Conservation (phyloP, 306 rosid genomes). For the Macrotyloma uniflorum region DNA sequence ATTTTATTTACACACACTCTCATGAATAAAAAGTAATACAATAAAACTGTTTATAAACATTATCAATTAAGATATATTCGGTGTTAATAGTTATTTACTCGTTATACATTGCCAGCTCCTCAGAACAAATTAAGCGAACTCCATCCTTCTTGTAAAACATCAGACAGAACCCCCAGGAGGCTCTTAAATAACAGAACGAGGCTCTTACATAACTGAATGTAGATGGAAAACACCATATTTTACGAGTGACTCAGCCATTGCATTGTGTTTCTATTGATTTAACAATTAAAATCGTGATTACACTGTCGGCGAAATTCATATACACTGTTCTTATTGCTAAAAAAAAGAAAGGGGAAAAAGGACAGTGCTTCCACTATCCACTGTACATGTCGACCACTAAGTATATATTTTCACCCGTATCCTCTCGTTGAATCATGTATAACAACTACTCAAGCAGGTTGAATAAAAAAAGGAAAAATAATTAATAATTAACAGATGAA, state of each 20-base stretch:
- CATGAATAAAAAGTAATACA: too few relatives aligned
- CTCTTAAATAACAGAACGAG: neutral
- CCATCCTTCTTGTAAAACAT: neutral
- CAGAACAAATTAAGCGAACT: too few relatives aligned
- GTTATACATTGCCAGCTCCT: neutral
- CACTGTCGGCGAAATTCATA: constrained; percentile 45
- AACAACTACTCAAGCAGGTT: constrained; percentile 68
- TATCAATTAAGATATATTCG: too few relatives aligned
- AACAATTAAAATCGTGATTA: constrained; percentile 44
- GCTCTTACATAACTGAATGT: neutral
- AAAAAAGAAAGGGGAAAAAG: neutral
- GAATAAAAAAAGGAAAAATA: constrained; percentile 26
- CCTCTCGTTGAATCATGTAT: constrained; percentile 48
- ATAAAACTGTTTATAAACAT: too few relatives aligned
- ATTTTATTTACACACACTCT: too few relatives aligned
- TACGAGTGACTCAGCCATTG: constrained; percentile 33
- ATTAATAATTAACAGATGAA: constrained; percentile 34
- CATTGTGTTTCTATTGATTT: constrained; percentile 45
- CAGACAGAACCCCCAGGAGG: neutral
- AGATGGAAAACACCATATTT: constrained; percentile 7
- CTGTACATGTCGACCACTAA: constrained; percentile 70
- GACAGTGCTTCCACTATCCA: constrained; percentile 58
- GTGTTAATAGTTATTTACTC: too few relatives aligned
- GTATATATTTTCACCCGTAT: constrained; percentile 66
- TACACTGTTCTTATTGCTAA: constrained; percentile 62